phyloP scores from a whole-genome alignment of 108 stramenopile species.

The Cylindrotheca closterium region DNA sequence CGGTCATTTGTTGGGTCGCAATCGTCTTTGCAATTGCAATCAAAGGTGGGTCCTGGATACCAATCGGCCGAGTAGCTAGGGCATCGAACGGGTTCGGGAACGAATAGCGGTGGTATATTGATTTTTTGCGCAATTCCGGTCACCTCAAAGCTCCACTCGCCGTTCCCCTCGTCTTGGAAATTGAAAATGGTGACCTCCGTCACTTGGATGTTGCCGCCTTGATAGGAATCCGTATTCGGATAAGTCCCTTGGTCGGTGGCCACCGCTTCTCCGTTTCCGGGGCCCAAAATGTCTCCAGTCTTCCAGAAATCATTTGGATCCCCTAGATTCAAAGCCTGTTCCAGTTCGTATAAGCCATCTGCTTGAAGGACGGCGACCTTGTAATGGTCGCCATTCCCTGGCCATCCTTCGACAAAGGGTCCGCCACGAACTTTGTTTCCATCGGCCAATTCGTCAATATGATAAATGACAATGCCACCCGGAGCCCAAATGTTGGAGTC shows the following conservation, averaged over 20 bases:
- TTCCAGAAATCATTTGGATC: constrained; percentile 24
- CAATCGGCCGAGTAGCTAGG: not conserved
- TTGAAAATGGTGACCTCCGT: constrained; percentile 1
- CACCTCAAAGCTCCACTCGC: constrained; percentile 2
- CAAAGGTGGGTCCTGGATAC: not conserved
- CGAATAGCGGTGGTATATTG: not conserved
- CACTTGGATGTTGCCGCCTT: constrained; percentile 3
- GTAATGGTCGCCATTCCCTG: constrained; percentile 55
- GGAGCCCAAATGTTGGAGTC: constrained; percentile 33
- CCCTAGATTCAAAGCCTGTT: constrained; percentile 30
- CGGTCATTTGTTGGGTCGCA: not conserved
- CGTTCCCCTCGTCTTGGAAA: not conserved
- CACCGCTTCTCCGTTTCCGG: not conserved
- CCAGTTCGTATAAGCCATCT: constrained; percentile 67
- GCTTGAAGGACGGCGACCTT: constrained; percentile 61
- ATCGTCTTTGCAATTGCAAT: not conserved
- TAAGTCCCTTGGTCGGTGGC: constrained; percentile 1
- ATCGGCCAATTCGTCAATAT: constrained; percentile 46
- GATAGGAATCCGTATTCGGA: constrained; percentile 20
- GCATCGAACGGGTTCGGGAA: not conserved
- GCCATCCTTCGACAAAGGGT: constrained; percentile 44
- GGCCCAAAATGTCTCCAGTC: constrained; percentile 3
- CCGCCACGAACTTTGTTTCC: not conserved
- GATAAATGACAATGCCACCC: constrained; percentile 65
- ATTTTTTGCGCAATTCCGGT: not conserved